Conservation (phyloP, 2,329 filamentous ascomycete genomes). For the Calonectria hawksworthii region DNA sequence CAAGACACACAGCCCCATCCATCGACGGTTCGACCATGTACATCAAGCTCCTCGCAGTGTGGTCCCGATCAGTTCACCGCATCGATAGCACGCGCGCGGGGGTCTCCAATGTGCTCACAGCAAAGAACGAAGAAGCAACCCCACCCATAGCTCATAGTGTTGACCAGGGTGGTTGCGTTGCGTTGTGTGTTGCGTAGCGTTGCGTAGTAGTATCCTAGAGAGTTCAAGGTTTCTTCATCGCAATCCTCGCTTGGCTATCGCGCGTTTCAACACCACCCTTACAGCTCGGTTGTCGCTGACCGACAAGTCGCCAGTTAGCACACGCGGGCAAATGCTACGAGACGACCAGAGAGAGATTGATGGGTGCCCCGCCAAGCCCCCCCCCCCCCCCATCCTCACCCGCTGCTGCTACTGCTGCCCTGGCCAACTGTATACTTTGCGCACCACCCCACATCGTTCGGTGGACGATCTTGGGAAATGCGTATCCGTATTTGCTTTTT, state of each 20-base stretch:
- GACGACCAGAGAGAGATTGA: background rate
- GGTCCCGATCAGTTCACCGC: conserved; percentile 8
- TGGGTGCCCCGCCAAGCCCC: background rate
- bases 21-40: conserved; percentile 16
- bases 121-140: background rate
- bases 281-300: background rate
- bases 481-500: conserved; percentile 19
- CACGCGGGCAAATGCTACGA: background rate
- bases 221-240: conserved; percentile 15
- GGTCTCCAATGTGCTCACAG: background rate
- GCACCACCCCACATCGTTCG: conserved; percentile 26
- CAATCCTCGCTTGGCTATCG: conserved; percentile 5
- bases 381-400: conserved; percentile 22
- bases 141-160: background rate
- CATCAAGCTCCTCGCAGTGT: background rate
- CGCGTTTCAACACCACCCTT: conserved; percentile 15
- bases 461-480: conserved; percentile 26
- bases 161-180: background rate
- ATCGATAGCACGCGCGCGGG: background rate
- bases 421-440: conserved; percentile 14
- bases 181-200: conserved; percentile 4
- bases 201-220: background rate
- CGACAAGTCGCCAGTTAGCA: background rate
- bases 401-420: conserved; percentile 6
- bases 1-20: conserved; percentile 12